Base-by-base conservation (phyloP, 345 rosid species). In the Gossypium anomalum region DNA sequence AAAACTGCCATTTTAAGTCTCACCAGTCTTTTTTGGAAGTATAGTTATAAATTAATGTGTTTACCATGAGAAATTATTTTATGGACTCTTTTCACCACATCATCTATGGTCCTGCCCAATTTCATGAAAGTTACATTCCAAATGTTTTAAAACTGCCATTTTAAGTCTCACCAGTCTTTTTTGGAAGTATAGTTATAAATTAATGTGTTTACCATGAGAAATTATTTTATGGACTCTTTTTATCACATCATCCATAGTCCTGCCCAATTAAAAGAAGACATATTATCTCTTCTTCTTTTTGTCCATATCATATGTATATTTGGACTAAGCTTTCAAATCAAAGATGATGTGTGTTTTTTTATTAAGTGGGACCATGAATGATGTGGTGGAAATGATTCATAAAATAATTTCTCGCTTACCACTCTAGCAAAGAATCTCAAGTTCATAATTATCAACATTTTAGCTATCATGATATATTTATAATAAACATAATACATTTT, bases 151-250 rank as follows among this genome's bases (percentile, higher is more conserved):
- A 19, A 43, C 8, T 67, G 23, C 53, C 49, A 34, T 4, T 5
- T 1, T 20, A 63, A 38, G n/a, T 17, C 23, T 19, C 60, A 20
- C 60, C 6, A 55, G 12, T 65, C 70, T 43, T 19, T 43, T 67
- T 45, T 67, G 53, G 38, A 20, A 45, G 55, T 67, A 13, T 20
- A 65, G 51, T 65, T 66, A 52, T 44, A 66, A 22, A 66, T 65
- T 5, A 7, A 47, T 45, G 2, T 8, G 17, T n/a, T 34, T 34
- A 34, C 4, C 38, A 34, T 34, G 7, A 34, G 7, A 34, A 34
- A 5, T 34, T 34, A 29, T 29, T 34, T 34, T 34, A 34, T 5
- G 7, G 41, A 34, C 41, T 4, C 1, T 34, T 34, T 34, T 0
- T 1, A 5, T 7, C 7, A 34, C 7, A 34, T 34, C 7, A 5